Evolutionary conservation across 305 asterid genomes (phyloP).

Genomic region (Fraxinus velutina): DNA sequence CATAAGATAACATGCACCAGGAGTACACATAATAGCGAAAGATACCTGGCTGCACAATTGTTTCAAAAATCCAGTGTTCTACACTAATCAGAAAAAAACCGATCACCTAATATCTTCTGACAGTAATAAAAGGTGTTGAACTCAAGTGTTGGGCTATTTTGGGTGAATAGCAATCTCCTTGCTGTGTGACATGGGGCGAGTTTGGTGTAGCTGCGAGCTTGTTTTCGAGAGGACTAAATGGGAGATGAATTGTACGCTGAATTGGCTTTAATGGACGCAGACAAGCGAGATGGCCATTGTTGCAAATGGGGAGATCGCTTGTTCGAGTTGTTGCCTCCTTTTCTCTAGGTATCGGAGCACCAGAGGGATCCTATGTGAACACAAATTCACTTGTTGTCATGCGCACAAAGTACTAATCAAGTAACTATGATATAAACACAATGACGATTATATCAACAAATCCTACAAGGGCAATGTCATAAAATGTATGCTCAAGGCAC

Average conservation of each 20-base stretch:
- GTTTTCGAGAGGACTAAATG: conserved; percentile 44
- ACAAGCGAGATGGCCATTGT: conserved; percentile 63
- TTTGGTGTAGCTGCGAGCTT: conserved; percentile 35
- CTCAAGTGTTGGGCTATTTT: conserved; percentile 27
- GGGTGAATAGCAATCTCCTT: conserved; percentile 27
- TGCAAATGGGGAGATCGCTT: conserved; percentile 60
- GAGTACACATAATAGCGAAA: conserved; percentile 33
- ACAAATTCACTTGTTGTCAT: not conserved
- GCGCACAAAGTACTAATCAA: not conserved
- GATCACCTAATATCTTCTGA: conserved; percentile 31
- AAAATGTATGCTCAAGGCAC: not conserved
- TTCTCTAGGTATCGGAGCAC: conserved; percentile 68
- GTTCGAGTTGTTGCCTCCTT: conserved; percentile 45
- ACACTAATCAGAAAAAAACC: not conserved
- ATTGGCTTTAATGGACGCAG: conserved; percentile 48
- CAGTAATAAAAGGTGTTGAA: conserved; percentile 43
- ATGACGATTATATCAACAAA: not conserved
- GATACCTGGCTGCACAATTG: conserved; percentile 26
- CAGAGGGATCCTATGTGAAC: conserved; percentile 35
- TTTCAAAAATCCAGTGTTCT: conserved; percentile 2
- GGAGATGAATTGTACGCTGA: conserved; percentile 27
- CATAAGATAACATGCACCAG: conserved; percentile 32
- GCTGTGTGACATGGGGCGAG: conserved; percentile 17
- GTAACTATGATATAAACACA: not conserved
- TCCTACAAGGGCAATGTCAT: not conserved